These are phyloP conservation scores for Acer negundo DNA, from an alignment of 345 rosid genomes.

Conservation along the genomic window DNA sequence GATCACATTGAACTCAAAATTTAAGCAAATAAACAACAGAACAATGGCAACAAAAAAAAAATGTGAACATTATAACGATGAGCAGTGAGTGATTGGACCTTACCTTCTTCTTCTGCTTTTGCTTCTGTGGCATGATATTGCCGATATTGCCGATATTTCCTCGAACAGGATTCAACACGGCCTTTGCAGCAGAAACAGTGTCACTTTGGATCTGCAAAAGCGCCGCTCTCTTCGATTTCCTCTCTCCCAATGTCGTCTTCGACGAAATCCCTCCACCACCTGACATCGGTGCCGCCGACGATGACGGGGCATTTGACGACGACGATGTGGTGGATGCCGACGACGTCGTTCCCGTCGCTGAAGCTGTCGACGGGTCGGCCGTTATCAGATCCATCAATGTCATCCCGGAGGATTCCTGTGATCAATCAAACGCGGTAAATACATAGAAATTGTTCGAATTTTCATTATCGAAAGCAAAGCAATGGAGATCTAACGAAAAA, in stretches of 20 bases:
- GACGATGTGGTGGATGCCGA: conserved; percentile 39
- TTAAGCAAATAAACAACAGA: not conserved
- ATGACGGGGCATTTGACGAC: conserved; percentile 32
- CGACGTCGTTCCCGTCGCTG: conserved; percentile 43
- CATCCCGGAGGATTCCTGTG: conserved; percentile 81
- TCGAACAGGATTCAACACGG: conserved; percentile 65
- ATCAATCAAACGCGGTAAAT: not conserved
- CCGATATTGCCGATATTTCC: conserved; percentile 46
- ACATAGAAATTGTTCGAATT: not conserved
- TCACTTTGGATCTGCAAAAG: conserved; percentile 93
- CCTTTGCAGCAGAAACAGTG: conserved; percentile 89
- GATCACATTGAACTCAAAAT: conserved; percentile 11
- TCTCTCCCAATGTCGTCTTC: conserved; percentile 70
- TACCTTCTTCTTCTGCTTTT: conserved; percentile 68
- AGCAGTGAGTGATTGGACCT: not conserved
- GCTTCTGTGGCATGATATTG: conserved; percentile 74
- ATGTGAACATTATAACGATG: not conserved
- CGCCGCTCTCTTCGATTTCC: conserved; percentile 76
- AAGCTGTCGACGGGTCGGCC: conserved; percentile 71
- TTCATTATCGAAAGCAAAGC: not conserved
- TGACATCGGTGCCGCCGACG: conserved; percentile 27
- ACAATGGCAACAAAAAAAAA: not conserved
- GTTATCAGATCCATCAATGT: conserved; percentile 99
- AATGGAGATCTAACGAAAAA: not conserved
- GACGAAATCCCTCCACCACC: conserved; percentile 36